Evolutionary conservation across 805 yeast genomes (phyloP).

Genomic region (Candida nanaspora): DNA sequence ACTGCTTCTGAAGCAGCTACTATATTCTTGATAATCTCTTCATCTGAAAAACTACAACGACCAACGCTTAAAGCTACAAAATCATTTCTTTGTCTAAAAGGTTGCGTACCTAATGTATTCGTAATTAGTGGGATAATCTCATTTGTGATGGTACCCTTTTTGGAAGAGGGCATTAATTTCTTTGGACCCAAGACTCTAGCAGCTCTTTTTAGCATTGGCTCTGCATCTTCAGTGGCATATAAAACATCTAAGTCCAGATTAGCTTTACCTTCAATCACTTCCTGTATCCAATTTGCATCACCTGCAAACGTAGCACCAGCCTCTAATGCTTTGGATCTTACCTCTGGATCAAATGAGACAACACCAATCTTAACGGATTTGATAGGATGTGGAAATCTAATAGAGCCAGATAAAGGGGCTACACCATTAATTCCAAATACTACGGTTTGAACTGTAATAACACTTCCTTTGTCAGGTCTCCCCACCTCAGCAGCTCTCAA

Average conservation of each 20-base stretch:
- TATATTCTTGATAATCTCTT: constrained; percentile 66
- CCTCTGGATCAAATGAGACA: constrained; percentile 52
- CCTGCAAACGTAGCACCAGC: constrained; percentile 67
- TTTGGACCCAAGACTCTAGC: constrained; percentile 84
- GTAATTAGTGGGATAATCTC: constrained; percentile 49
- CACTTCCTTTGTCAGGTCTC: constrained; percentile 60
- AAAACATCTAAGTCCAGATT: constrained; percentile 62
- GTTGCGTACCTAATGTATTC: constrained; percentile 56
- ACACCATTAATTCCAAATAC: constrained; percentile 73
- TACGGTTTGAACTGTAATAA: constrained; percentile 57
- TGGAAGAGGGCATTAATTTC: constrained; percentile 82
- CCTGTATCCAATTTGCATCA: constrained; percentile 60
- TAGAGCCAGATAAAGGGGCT: constrained; percentile 63
- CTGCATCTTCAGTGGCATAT: constrained; percentile 80
- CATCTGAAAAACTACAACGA: constrained; percentile 69
- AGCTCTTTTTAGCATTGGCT: constrained; percentile 50
- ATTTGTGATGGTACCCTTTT: constrained; percentile 80
- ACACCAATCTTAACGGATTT: constrained; percentile 60
- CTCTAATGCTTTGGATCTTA: constrained; percentile 43
- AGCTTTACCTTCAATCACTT: constrained; percentile 47
- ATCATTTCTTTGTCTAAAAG: constrained; percentile 68
- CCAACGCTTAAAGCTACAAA: constrained; percentile 66
- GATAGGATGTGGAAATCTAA: constrained; percentile 66
- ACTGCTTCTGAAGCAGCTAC: constrained; percentile 60
- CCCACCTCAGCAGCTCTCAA: constrained; percentile 91